phyloP scores from a whole-genome alignment of 805 yeast genomes.

The Ogataea salicorniae region DNA sequence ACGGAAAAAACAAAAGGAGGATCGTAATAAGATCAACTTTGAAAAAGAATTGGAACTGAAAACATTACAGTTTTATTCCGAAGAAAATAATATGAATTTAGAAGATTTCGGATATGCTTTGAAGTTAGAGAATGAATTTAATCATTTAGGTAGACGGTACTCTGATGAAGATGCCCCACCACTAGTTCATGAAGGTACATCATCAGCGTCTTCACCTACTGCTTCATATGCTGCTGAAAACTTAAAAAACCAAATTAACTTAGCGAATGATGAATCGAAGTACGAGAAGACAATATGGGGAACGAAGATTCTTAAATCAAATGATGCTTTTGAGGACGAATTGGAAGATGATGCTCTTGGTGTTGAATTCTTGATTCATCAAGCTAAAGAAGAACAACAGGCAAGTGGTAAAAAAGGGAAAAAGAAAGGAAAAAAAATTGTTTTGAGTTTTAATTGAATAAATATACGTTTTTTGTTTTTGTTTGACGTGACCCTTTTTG shows the following conservation, averaged over 20 bases:
- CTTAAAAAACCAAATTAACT: background rate
- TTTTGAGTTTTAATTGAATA: constrained; percentile 15
- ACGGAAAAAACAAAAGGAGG: constrained; percentile 52
- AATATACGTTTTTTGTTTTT: background rate
- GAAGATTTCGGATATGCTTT: constrained; percentile 35
- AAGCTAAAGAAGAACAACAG: constrained; percentile 44
- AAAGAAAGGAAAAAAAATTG: constrained; percentile 41
- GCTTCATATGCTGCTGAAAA: constrained; percentile 5
- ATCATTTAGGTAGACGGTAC: constrained; percentile 25
- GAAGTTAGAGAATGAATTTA: constrained; percentile 34
- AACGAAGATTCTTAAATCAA: constrained; percentile 38
- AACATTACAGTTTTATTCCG: constrained; percentile 52
- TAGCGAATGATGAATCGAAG: constrained; percentile 7
- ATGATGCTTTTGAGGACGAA: constrained; percentile 34
- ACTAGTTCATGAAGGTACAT: background rate
- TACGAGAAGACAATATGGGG: constrained; percentile 68
- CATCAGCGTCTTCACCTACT: constrained; percentile 1
- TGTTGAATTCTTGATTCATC: constrained; percentile 43
- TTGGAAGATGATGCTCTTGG: constrained; percentile 37
- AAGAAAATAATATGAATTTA: constrained; percentile 43
- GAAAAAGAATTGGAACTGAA: constrained; percentile 53
- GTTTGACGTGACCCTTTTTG: background rate
- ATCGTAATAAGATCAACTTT: constrained; percentile 51
- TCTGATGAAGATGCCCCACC: constrained; percentile 15
- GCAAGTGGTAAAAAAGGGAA: constrained; percentile 21